phyloP scores from a whole-genome alignment of 129 eudicot species.

The Centrapalus pauciflorus region DNA sequence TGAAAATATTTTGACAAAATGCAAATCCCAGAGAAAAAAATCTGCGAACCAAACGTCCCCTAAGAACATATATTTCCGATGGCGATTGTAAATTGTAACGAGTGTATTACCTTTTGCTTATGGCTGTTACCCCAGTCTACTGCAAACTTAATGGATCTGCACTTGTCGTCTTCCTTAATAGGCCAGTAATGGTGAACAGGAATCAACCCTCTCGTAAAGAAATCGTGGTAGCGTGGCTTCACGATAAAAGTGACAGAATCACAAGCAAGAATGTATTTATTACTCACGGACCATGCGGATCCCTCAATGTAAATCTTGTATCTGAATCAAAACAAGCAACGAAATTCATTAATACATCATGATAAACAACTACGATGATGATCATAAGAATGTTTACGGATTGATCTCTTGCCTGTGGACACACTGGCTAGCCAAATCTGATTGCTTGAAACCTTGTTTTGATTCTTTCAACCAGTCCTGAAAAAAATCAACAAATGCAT shows the following conservation, averaged over 20 bases:
- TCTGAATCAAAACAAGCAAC: slow-evolving; percentile 29
- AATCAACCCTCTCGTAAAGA: slow-evolving; percentile 71
- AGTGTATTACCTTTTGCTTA: slow-evolving; percentile 45
- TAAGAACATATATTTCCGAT: too few species aligned
- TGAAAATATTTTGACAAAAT: too few species aligned
- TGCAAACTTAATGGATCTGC: slow-evolving; percentile 71
- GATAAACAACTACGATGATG: neutral
- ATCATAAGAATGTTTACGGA: neutral
- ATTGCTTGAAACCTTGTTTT: slow-evolving; percentile 45
- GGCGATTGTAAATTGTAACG: too few species aligned
- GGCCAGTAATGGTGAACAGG: slow-evolving; percentile 92
- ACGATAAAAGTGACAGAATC: slow-evolving; percentile 67
- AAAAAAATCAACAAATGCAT: neutral
- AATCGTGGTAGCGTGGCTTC: slow-evolving; percentile 70
- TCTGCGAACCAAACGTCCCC: too few species aligned
- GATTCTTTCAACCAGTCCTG: slow-evolving; percentile 61
- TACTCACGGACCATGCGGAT: slow-evolving; percentile 83
- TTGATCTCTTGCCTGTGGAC: slow-evolving; percentile 42
- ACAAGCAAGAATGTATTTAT: slow-evolving; percentile 84
- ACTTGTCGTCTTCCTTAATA: slow-evolving; percentile 40
- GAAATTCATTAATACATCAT: neutral
- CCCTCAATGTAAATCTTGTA: slow-evolving; percentile 91
- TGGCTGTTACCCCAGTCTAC: slow-evolving; percentile 85
- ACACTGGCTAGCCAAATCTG: slow-evolving; percentile 74
- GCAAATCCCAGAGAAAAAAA: too few species aligned